Evolutionary conservation across 2,329 filamentous ascomycete species (phyloP), one percentile per base, ranked within the genome.

Genomic region (Lasiodiplodia sp.): DNA sequence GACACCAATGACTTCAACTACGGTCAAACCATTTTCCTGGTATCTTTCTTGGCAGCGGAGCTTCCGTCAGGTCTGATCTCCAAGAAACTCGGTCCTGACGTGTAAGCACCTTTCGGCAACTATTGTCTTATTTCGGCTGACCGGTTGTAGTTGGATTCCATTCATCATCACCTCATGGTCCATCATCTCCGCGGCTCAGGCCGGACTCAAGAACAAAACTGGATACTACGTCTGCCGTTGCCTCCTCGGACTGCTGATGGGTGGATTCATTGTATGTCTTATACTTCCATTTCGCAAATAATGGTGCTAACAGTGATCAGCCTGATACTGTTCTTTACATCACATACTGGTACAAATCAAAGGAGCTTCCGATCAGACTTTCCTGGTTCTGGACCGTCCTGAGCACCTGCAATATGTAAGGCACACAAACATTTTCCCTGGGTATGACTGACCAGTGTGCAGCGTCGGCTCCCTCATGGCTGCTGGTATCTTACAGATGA

Each of bases 301-400:
- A 34, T 3, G 3, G 11, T 37, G 34, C 58, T 63, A 2, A 63
- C 18, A 47, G 2, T 7, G 3, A 6, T 5, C 6, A 64, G 60
- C 84, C 85, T 0, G 85, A 85, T 55, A 84, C 86, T 28, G 82
- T 89, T 5, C 77, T 88, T 0, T 91, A 87, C 78, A 80, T 90
- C 4, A 88, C 87, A 0, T 91, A 91, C 75, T 91, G 89, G 78
- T 91, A 91, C 77, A 91, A 86, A 60, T 86, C 86, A 0, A 84
- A 84, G 64, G 89, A 91, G 75, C 80, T 92, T 0, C 87, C 89
- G 0, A 83, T 86, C 4, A 84, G 89, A 6, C 78, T 91, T 28
- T 85, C 85, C 72, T 84, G 82, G 69, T 91, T 91, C 80, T 91
- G 88, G 88, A 86, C 86, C 0, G 83, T 88, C 0, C 84, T 89